These are phyloP conservation scores for Talaromyces adpressus DNA, from an alignment of 495 filamentous ascomycete species.

Conservation along the genomic window DNA sequence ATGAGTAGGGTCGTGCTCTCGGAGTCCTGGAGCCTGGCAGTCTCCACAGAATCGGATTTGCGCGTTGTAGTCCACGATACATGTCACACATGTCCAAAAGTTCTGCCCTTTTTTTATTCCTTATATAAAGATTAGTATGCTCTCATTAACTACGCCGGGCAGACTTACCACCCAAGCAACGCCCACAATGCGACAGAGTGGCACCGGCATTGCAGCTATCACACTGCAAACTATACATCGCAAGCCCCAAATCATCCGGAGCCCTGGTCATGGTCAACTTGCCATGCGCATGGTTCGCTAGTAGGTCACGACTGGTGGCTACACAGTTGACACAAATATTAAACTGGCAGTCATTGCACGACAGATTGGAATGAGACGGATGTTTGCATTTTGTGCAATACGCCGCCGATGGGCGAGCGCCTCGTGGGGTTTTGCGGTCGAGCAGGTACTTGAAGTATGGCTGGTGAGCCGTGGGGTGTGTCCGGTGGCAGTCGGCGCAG, in stretches of 20 bases:
- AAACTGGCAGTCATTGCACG: conserved; percentile 5
- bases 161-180: background rate
- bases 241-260: conserved; percentile 5
- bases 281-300: conserved; percentile 6
- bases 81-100: conserved; percentile 8
- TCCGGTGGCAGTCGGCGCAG: conserved; percentile 4
- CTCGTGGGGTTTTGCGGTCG: conserved; percentile 6
- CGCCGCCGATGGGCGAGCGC: background rate
- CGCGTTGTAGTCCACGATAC: conserved; percentile 5
- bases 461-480: conserved; percentile 8
- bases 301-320: background rate
- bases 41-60: conserved; percentile 6
- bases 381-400: conserved; percentile 6
- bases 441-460: conserved; percentile 5
- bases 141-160: too few species aligned
- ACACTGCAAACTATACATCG: conserved; percentile 4
- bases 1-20: conserved; percentile 5
- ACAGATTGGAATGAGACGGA: conserved; percentile 1
- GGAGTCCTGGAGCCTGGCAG: background rate
- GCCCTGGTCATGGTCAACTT: conserved; percentile 1
- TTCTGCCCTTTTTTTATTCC: conserved; percentile 2
- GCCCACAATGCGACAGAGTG: conserved; percentile 7
- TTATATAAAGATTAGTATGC: background rate
- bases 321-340: conserved; percentile 7
- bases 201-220: conserved; percentile 1